Evolutionary conservation across 1,139 yeast genomes (phyloP), one percentile per base, ranked within the genome.

Genomic region (Scheffersomyces parashehatae): DNA sequence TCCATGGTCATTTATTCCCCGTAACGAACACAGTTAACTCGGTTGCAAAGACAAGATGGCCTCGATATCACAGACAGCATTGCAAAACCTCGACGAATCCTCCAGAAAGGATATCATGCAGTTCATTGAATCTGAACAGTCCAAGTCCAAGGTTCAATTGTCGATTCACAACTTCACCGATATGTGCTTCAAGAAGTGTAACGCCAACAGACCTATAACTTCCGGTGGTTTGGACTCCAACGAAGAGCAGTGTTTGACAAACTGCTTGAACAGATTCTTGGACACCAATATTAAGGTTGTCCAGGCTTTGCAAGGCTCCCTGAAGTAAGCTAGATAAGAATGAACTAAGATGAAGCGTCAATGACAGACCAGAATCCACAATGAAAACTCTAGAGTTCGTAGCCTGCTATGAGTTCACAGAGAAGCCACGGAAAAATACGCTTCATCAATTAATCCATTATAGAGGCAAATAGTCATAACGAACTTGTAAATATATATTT

Each of bases 231-330:
- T 90, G 52, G 77, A 76, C 51, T 44, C 68, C 4, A 64, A 64
- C 42, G 97, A 91, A 64, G 88, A 85, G 54, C 66, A 73, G 36
- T 91, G 97, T 62, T 71, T 90, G 63, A 69, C 76, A 47, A 87
- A 87, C 71, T 91, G 97, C 64, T 80, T 90, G 55, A 86, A 88
- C 69, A 72, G 96, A 54, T 91, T 85, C 64, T 75, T 91, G 56
- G 97, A 91, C 62, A 85, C 95, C 38, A 90, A 90, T 65, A 85
- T 88, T 61, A 82, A 84, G 66, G 86, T 91, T 37, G 96, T 90
- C 20, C 83, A 85, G 56, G 81, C 70, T 11, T 65, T 70, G 43
- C 74, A 69, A 53, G 66, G 68, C n/a, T 59, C 64, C 37, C 70
- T 62, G 48, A 55, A 53, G 46, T 60, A 48, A 26, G 31, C 15